phyloP scores from a whole-genome alignment of 352 stramenopile genomes.

The Phytophthora megakarya region DNA sequence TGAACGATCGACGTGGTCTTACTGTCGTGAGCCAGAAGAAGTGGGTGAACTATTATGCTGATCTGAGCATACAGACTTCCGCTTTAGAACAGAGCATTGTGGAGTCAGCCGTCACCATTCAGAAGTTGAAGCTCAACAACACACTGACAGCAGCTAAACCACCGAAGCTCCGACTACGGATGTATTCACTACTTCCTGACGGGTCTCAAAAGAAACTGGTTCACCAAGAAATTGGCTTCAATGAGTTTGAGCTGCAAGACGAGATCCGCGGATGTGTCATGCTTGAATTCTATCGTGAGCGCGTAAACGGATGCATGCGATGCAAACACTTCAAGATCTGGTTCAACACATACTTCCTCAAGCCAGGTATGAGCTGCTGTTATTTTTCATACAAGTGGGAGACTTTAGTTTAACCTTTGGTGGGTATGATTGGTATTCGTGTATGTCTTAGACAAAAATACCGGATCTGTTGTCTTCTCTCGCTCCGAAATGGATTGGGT shows the following conservation, averaged over 20 bases:
- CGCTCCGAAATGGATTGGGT: conserved; percentile 73
- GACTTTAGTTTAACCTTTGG: conserved; percentile 1
- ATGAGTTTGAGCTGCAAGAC: conserved; percentile 53
- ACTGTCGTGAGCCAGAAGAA: conserved; percentile 75
- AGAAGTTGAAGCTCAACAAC: conserved; percentile 49
- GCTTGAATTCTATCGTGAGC: conserved; percentile 60
- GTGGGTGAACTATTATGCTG: conserved; percentile 74
- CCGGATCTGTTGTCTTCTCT: conserved; percentile 42
- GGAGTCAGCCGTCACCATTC: conserved; percentile 38
- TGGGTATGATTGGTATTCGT: conserved; percentile 3
- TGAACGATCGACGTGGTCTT: conserved; percentile 58
- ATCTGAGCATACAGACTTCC: conserved; percentile 21
- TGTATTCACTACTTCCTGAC: conserved; percentile 43
- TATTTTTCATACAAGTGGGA: background rate
- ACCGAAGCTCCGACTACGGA: conserved; percentile 51
- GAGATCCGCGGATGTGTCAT: conserved; percentile 56
- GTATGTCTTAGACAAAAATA: conserved; percentile 39
- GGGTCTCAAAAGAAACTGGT: conserved; percentile 42
- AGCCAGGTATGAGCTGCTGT: conserved; percentile 29
- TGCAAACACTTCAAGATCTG: conserved; percentile 78
- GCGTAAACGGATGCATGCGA: conserved; percentile 43
- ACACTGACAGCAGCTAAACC: conserved; percentile 41
- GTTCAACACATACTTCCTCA: conserved; percentile 70
- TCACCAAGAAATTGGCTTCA: conserved; percentile 54
- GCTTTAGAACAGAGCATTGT: conserved; percentile 15